A percentile compares a stretch with the other conserved stretches of the same genome.
Evolutionary conservation across 2,329 filamentous ascomycete genomes (phyloP).

Genomic region (Pseudogymnoascus sp.): DNA sequence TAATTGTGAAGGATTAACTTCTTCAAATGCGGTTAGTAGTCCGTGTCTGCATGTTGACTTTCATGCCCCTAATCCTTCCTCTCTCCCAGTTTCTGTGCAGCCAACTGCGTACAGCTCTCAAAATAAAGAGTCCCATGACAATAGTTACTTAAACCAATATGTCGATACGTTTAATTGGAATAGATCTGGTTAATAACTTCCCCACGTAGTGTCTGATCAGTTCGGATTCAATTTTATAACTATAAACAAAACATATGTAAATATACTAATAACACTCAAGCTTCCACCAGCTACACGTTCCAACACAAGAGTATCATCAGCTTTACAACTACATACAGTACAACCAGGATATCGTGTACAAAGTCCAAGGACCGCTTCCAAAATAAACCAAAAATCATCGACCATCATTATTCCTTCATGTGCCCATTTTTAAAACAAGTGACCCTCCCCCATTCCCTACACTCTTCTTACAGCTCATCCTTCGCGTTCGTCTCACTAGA

Average conservation of each 20-base stretch:
- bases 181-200: background rate
- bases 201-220: background rate
- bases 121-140: background rate
- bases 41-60: background rate
- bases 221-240: constrained; percentile 1
- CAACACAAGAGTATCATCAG: background rate
- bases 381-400: constrained; percentile 8
- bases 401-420: constrained; percentile 2
- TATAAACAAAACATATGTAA: constrained; percentile 6
- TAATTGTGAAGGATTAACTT: background rate
- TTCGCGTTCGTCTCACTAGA: constrained; percentile 37
- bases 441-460: background rate
- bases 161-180: background rate
- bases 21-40: background rate
- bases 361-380: constrained; percentile 7
- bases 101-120: no score
- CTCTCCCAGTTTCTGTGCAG: background rate
- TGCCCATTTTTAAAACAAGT: constrained; percentile 6
- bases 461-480: constrained; percentile 19
- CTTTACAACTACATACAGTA: constrained; percentile 3
- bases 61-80: background rate
- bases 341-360: constrained; percentile 7
- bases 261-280: constrained; percentile 2
- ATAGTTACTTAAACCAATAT: background rate
- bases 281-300: background rate